Base-by-base conservation (phyloP, 2,329 filamentous ascomycete genomes). In the Fusarium hostae region DNA sequence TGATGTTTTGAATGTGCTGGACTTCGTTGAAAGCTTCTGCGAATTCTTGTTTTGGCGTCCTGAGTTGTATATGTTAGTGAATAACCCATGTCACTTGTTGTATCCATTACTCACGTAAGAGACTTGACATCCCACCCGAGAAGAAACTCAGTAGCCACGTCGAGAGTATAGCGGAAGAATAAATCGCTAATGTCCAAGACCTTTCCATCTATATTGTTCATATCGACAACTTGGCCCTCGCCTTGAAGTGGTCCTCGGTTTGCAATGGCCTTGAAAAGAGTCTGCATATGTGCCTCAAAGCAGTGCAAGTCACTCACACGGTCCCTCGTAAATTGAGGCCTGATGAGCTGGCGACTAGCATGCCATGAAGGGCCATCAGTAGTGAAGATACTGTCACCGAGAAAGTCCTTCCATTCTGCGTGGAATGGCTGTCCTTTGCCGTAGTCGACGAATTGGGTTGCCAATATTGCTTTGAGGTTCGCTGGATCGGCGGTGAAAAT, bases 381-480 rank as follows among this genome's bases (percentile, higher is more conserved):
- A 11, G 90, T 91, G 81, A 93, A 94, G 84, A 93, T 94, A 81
- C 89, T 79, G 75, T 94, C 87, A 28, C 92, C 92, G 24, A 97
- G 83, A 70, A 93, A 97, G 18, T 90, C 88, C 63, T 88, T 86
- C 91, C 92, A 97, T 56, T 94, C 91, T 12, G 81, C 74, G 75
- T 95, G 91, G 82, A 97, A 97, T 26, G 85, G 81, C 68, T 89
- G 82, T 10, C 94, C 94, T 79, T 97, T 94, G 75, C 94, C 95
- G 78, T 91, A 98, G 77, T 97, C 93, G 43, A 73, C 61, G 78
- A 98, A 98, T 78, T 97, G 94, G 2, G 91, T 92, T 0, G 94
- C 93, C n/a, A 98, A 85, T 26, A 98, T 87, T 9, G 95, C 93
- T 80, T 97, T 97, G 83, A 97, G 92, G 78, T 97, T 97, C 77